phyloP scores from a whole-genome alignment of 2,329 filamentous ascomycete species.

The Pseudocercospora musae region DNA sequence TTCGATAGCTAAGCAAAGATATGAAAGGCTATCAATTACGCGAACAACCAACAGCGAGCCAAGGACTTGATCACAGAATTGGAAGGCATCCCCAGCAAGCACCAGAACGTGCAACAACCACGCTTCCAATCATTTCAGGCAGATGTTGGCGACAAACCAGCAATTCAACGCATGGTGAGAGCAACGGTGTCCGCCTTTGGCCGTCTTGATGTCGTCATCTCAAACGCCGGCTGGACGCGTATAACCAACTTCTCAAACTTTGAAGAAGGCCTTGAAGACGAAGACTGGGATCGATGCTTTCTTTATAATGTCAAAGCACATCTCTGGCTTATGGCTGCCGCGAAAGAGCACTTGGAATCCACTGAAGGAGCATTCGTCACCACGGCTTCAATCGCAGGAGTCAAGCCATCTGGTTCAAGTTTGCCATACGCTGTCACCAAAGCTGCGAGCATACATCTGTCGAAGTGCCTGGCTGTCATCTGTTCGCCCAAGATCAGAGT shows the following conservation, averaged over 20 bases:
- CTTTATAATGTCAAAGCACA: conserved; percentile 63
- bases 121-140: conserved; percentile 29
- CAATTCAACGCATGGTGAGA: conserved; percentile 37
- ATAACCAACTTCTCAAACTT: conserved; percentile 37
- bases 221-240: conserved; percentile 38
- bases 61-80: conserved; percentile 42
- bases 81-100: conserved; percentile 34
- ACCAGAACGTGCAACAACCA: conserved; percentile 11
- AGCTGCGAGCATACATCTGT: conserved; percentile 50
- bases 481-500: conserved; percentile 57
- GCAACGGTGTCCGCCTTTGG: conserved; percentile 36
- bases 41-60: conserved; percentile 44
- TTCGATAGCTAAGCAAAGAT: neutral
- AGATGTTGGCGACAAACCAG: conserved; percentile 24
- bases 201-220: conserved; percentile 42
- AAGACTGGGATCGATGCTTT: conserved; percentile 39
- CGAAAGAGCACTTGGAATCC: conserved; percentile 53
- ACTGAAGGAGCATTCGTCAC: conserved; percentile 61
- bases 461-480: conserved; percentile 53
- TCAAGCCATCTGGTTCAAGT: conserved; percentile 61
- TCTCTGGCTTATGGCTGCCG: conserved; percentile 58
- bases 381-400: conserved; percentile 62
- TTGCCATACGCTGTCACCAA: conserved; percentile 44
- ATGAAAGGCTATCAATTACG: conserved; percentile 47
- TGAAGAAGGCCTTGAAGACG: conserved; percentile 38